A percentile compares a stretch with the other conserved stretches of the same genome.
These are phyloP conservation scores for Candida mattraensis DNA, from an alignment of 805 yeast genomes.

Conservation along the genomic window DNA sequence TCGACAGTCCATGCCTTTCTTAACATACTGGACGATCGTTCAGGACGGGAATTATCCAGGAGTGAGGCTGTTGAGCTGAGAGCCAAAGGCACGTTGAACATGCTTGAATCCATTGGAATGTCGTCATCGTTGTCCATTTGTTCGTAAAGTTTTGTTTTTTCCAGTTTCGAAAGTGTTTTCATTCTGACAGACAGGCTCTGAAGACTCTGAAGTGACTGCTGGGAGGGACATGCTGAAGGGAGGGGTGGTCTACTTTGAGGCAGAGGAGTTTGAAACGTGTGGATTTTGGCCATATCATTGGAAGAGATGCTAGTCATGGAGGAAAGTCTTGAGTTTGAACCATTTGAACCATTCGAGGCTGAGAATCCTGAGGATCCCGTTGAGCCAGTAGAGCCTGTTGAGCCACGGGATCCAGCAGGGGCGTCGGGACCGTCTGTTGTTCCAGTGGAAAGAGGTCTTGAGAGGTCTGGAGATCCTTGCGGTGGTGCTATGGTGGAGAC, in stretches of 20 bases:
- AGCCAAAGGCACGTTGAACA: constrained; percentile 57
- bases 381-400: too few species aligned
- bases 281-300: constrained; percentile 15
- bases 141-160: constrained; percentile 31
- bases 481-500: constrained; percentile 9
- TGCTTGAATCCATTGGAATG: constrained; percentile 39
- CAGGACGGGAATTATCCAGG: constrained; percentile 19
- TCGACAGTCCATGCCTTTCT: constrained; percentile 28
- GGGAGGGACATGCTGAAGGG: neutral
- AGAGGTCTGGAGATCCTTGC: neutral
- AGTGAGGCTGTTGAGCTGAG: constrained; percentile 33
- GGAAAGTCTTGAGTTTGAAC: constrained; percentile 23
- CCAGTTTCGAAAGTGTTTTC: constrained; percentile 23
- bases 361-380: too few species aligned
- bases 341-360: constrained; percentile 5
- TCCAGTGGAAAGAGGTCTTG: constrained; percentile 21
- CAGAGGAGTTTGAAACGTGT: constrained; percentile 7
- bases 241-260: constrained; percentile 3
- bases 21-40: constrained; percentile 23
- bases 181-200: constrained; percentile 3
- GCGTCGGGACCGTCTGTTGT: constrained; percentile 23
- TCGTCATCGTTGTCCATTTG: constrained; percentile 37
- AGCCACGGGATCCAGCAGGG: constrained; percentile 8
- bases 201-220: neutral
- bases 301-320: constrained; percentile 27